A percentile compares a stretch with the other conserved stretches of the same genome.
phyloP scores from a whole-genome alignment of 164 flowering plant genomes.

The grape (Vitis vinifera) region DNA sequence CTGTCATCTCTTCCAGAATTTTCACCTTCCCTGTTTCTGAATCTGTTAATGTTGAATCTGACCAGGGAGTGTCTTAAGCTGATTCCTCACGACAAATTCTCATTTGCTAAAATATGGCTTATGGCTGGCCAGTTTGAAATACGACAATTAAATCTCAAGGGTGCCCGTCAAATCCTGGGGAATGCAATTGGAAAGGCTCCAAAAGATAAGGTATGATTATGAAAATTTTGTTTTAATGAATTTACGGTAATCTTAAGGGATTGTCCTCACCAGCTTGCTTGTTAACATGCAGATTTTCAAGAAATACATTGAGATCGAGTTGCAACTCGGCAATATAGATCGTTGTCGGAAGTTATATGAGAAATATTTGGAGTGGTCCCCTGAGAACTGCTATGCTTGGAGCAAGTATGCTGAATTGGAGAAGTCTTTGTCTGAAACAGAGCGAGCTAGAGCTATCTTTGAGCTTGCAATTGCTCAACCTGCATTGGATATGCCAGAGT shows the following conservation, averaged over 20 bases:
- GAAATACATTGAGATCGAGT: conserved; percentile 92
- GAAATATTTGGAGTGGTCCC: conserved; percentile 91
- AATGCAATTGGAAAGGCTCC: conserved; percentile 95
- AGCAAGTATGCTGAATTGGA: conserved; percentile 91
- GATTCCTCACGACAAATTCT: conserved; percentile 84
- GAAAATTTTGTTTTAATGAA: not conserved
- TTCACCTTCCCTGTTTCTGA: not conserved
- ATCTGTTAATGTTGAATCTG: conserved; percentile 1
- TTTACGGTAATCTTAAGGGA: not conserved
- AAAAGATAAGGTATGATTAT: conserved; percentile 74
- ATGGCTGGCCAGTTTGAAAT: conserved; percentile 95
- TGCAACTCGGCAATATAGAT: conserved; percentile 82
- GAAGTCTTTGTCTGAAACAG: conserved; percentile 73
- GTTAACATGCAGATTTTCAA: conserved; percentile 68
- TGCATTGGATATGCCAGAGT: conserved; percentile 92
- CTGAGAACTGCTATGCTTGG: conserved; percentile 98
- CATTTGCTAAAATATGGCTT: conserved; percentile 93
- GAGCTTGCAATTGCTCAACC: conserved; percentile 95
- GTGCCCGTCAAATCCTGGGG: conserved; percentile 73
- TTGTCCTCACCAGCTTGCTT: conserved; percentile 6
- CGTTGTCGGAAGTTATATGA: conserved; percentile 86
- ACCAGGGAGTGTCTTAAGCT: conserved; percentile 76
- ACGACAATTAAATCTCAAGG: conserved; percentile 74
- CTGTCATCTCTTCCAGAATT: not conserved
- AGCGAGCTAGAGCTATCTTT: conserved; percentile 81